Evolutionary conservation across 192 early-diverging fungal species (phyloP).

Genomic region (Helicostylum pulchrum): DNA sequence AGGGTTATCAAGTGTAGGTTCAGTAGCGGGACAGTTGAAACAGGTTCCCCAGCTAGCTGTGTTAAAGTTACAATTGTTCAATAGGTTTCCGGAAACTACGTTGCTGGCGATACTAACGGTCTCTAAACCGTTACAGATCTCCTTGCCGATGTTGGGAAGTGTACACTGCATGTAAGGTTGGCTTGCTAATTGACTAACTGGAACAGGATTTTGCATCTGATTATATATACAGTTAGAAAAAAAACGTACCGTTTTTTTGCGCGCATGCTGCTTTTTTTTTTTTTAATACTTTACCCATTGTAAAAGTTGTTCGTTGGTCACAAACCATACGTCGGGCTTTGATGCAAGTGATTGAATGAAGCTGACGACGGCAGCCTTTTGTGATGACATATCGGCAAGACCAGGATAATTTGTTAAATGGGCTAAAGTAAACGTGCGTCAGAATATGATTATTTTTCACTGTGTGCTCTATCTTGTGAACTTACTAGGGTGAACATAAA

Average conservation of each 20-base stretch:
- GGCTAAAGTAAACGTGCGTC: conserved; percentile 12
- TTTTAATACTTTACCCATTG: conserved; percentile 45
- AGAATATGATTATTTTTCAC: not conserved
- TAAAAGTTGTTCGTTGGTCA: conserved; percentile 65
- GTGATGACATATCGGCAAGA: conserved; percentile 22
- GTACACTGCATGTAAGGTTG: conserved; percentile 67
- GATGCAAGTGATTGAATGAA: conserved; percentile 54
- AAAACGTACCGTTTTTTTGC: not conserved
- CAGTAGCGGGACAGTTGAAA: conserved; percentile 48
- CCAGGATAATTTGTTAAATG: conserved; percentile 40
- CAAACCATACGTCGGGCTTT: conserved; percentile 68
- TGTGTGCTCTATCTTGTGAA: not conserved
- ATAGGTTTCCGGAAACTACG: conserved; percentile 30
- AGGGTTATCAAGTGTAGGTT: conserved; percentile 41
- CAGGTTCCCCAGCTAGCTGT: conserved; percentile 50
- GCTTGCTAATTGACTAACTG: conserved; percentile 54
- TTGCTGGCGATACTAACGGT: conserved; percentile 34
- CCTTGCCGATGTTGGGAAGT: conserved; percentile 52
- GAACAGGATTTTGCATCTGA: conserved; percentile 74
- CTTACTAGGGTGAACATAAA: conserved; percentile 43
- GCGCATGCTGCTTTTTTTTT: not conserved
- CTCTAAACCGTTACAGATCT: conserved; percentile 73
- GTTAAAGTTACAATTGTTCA: conserved; percentile 49
- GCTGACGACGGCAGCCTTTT: conserved; percentile 30
- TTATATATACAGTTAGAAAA: not conserved